Percentiles rank a stretch among this genome's conserved stretches.
Conservation (phyloP, 208 protist genomes). For the Herpetomonas samuelpessoai region DNA sequence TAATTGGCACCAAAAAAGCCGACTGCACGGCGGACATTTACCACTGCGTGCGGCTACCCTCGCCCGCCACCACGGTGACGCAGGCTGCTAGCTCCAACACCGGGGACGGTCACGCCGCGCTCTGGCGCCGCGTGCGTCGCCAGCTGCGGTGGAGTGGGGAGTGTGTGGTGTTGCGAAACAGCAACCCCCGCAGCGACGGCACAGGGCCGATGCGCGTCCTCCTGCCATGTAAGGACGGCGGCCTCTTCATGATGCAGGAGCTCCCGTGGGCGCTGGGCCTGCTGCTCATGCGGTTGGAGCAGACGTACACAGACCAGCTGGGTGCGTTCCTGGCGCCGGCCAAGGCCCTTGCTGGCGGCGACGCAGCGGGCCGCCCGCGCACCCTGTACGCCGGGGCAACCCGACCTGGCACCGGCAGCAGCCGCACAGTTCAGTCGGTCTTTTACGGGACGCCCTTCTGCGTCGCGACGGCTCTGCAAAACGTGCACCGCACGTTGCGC, state of each 20-base stretch:
- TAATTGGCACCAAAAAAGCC: background rate
- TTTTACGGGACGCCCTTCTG: slow-evolving; percentile 22
- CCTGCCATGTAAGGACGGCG: slow-evolving; percentile 59
- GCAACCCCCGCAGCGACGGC: slow-evolving; percentile 24
- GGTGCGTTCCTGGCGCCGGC: slow-evolving; percentile 18
- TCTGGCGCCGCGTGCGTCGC: slow-evolving; percentile 16
- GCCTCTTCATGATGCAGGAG: slow-evolving; percentile 46
- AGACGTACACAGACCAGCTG: slow-evolving; percentile 41
- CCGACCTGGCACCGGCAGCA: background rate
- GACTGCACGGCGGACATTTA: background rate
- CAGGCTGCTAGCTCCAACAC: slow-evolving; percentile 2
- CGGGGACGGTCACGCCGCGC: background rate
- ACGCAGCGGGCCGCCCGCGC: background rate
- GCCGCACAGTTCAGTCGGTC: slow-evolving; percentile 8
- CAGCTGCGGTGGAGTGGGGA: slow-evolving; percentile 27
- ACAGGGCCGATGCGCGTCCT: slow-evolving; percentile 23
- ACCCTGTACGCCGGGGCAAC: background rate
- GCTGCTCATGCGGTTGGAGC: slow-evolving; percentile 52
- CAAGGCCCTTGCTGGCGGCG: slow-evolving; percentile 3
- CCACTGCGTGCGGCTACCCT: slow-evolving; percentile 9
- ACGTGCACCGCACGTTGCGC: slow-evolving; percentile 22
- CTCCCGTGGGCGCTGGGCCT: slow-evolving; percentile 54
- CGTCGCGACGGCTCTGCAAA: slow-evolving; percentile 19
- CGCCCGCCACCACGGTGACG: slow-evolving; percentile 16
- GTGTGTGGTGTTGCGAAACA: slow-evolving; percentile 20